These are phyloP conservation scores for Simplicillium sp. DNA, from an alignment of 2,329 filamentous ascomycete genomes.

Conservation along the genomic window DNA sequence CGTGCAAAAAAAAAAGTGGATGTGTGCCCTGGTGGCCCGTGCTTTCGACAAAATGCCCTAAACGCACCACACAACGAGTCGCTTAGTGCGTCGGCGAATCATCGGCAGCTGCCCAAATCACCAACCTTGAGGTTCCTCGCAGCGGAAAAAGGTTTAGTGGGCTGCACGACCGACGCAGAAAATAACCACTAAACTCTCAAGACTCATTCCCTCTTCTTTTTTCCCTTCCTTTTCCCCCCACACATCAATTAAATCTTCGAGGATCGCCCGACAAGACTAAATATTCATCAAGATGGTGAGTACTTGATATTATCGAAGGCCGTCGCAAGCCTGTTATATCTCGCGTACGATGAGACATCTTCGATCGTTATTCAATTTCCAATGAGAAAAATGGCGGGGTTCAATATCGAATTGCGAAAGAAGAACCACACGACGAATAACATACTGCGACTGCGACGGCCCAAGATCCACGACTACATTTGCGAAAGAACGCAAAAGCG, in stretches of 20 bases:
- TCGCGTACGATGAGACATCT: too few relatives aligned
- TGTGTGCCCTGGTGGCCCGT: conserved; percentile 32
- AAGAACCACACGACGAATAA: neutral
- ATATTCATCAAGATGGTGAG: conserved; percentile 50
- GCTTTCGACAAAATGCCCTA: conserved; percentile 34
- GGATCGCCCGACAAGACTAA: conserved; percentile 54
- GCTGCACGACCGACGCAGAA: conserved; percentile 14
- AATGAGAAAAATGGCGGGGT: conserved; percentile 3
- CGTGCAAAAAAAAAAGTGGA: conserved; percentile 10
- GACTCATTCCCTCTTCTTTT: conserved; percentile 14
- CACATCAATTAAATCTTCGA: conserved; percentile 47
- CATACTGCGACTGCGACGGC: neutral
- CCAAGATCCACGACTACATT: neutral
- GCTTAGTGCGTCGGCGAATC: conserved; percentile 23
- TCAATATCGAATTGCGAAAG: neutral
- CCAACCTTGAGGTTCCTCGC: neutral
- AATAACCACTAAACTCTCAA: conserved; percentile 8
- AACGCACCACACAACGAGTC: conserved; percentile 19
- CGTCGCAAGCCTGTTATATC: too few relatives aligned
- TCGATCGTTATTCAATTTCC: neutral
- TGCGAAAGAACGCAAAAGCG: conserved; percentile 1
- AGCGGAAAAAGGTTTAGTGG: neutral
- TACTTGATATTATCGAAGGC: conserved; percentile 12
- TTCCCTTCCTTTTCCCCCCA: conserved; percentile 16
- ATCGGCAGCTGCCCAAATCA: neutral